Evolutionary conservation across 2,329 filamentous ascomycete species (phyloP).

Genomic region (Teratosphaeria destructans): DNA sequence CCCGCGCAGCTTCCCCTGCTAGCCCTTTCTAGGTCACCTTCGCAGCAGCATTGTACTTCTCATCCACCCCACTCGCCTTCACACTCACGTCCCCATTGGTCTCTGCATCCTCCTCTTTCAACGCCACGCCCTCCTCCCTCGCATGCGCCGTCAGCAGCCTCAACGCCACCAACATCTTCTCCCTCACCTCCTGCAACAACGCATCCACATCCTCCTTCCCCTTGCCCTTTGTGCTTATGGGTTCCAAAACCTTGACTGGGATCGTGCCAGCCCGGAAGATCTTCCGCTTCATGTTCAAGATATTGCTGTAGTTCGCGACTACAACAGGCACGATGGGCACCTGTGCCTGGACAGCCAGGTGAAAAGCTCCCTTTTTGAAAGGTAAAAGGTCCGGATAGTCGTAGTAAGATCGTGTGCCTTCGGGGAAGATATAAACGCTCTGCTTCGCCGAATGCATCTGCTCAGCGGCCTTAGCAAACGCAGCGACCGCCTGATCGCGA

Average conservation of each 20-base stretch:
- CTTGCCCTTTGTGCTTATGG: conserved; percentile 65
- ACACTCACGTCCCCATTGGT: conserved; percentile 1
- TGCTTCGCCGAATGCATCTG: conserved; percentile 60
- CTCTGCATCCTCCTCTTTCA: conserved; percentile 4
- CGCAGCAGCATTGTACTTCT: conserved; percentile 7
- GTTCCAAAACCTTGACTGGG: conserved; percentile 62
- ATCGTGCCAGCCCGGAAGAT: conserved; percentile 39
- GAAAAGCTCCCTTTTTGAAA: conserved; percentile 99
- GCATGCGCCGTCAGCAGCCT: conserved; percentile 29
- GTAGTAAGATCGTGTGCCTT: conserved; percentile 86
- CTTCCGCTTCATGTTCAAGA: conserved; percentile 36
- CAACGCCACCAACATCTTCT: conserved; percentile 60
- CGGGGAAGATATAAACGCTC: conserved; percentile 78
- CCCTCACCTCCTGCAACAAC: conserved; percentile 56
- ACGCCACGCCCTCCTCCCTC: conserved; percentile 16
- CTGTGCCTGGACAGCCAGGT: conserved; percentile 85
- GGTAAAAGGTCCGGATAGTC: conserved; percentile 71
- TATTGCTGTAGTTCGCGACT: conserved; percentile 40
- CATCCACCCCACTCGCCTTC: conserved; percentile 6
- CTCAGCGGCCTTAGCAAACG: conserved; percentile 71
- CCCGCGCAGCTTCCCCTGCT: not conserved
- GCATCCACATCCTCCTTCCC: conserved; percentile 67
- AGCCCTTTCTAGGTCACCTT: not conserved
- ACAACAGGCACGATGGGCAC: conserved; percentile 81
- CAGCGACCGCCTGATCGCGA: conserved; percentile 66